Evolutionary conservation across 352 stramenopile genomes (phyloP), one percentile per base, ranked within the genome.

Genomic region (Globisporangium sylvaticum): DNA sequence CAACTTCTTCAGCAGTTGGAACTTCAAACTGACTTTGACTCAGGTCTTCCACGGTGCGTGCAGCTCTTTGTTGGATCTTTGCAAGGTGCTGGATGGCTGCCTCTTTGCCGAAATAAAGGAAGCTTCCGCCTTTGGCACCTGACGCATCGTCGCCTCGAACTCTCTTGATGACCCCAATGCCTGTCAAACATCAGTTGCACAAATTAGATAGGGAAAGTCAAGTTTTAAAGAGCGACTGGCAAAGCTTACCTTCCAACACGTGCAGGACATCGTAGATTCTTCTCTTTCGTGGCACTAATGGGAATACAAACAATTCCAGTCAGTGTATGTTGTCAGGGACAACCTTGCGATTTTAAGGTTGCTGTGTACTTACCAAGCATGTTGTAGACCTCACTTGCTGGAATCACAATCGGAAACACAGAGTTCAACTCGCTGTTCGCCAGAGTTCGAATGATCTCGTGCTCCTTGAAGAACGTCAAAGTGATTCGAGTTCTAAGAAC

Each of bases 261-360:
- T 93, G 83, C 24, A 93, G 68, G 10, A 91, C 84, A 60, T 93
- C 84, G 60, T 93, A 93, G 9, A 90, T 85, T 4, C 84, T 71
- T 58, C 84, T 77, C 59, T 93, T 93, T 42, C 81, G 72, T 37
- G 81, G 75, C 37, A 89, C 84, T 92, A 55, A 32, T 59, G 10
- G 39, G 34, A 70, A 64, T 12, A 18, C 37, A 44, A 39, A 58
- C 15, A 4, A 31, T 10, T 12, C 18, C 37, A 57, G 3, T 46
- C 39, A 46, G 39, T n/a, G 14, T 46, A 15, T 14, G 14, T n/a
- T 46, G 5, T 7, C 39, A 46, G 1, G 6, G 14, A 14, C 15
- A 14, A 46, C 15, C 39, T 46, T 15, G 37, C 58, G 5, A 29
- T 14, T 37, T 37, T 27, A 29, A 58, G 10, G 0, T 10, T 73